Evolutionary conservation across 768 basidiomycete species (phyloP).

Genomic region (Lyophyllum semitale): DNA sequence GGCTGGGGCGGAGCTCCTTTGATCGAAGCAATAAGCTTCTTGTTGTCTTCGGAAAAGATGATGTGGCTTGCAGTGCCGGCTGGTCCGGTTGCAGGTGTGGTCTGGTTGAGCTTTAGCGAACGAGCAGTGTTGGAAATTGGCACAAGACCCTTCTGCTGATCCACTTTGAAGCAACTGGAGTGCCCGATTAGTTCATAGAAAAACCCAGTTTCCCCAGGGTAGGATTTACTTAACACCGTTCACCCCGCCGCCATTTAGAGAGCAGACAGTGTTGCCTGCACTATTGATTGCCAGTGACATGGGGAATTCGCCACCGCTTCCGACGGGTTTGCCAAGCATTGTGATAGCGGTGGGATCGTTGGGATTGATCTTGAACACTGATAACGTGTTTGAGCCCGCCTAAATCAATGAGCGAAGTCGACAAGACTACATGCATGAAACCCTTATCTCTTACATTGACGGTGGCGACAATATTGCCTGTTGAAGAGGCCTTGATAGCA

Average conservation of each 20-base stretch:
- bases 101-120: slow-evolving; percentile 47
- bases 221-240: slow-evolving; percentile 42
- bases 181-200: background rate
- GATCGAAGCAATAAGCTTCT: slow-evolving; percentile 46
- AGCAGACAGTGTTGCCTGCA: slow-evolving; percentile 34
- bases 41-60: slow-evolving; percentile 47
- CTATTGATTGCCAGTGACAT: slow-evolving; percentile 42
- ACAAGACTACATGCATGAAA: no score
- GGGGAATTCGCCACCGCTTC: slow-evolving; percentile 52
- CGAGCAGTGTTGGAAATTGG: slow-evolving; percentile 42
- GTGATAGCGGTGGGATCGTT: slow-evolving; percentile 40
- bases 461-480: slow-evolving; percentile 34
- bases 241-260: slow-evolving; percentile 43
- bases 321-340: slow-evolving; percentile 45
- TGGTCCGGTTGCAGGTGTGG: slow-evolving; percentile 51
- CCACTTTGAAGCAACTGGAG: slow-evolving; percentile 44
- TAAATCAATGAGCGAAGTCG: slow-evolving; percentile 13
- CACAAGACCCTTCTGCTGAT: slow-evolving; percentile 40
- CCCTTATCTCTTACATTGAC: slow-evolving; percentile 32
- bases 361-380: slow-evolving; percentile 42
- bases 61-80: slow-evolving; percentile 45
- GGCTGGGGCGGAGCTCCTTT: slow-evolving; percentile 49
- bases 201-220: background rate
- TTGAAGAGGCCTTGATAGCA: slow-evolving; percentile 36
- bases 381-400: slow-evolving; percentile 49